A percentile compares a stretch with the other conserved stretches of the same genome.
Evolutionary conservation across 2,329 filamentous ascomycete species (phyloP).

Genomic region (Dothiorella sarmentorum): DNA sequence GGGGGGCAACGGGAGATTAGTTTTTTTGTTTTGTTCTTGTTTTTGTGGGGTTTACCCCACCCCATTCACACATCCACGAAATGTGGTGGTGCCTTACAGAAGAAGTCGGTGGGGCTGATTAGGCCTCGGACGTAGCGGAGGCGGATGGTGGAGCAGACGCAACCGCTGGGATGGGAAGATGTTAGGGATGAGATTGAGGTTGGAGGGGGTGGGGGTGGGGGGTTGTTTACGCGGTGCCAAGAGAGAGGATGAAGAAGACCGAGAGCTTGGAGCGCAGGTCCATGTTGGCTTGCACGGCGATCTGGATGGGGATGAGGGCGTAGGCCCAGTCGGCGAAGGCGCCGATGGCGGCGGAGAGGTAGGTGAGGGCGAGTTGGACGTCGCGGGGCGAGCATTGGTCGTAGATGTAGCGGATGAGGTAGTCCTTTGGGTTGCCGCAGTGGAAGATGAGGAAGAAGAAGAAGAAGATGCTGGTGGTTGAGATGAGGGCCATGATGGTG

Average conservation of each 20-base stretch:
- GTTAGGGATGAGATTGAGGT: not conserved
- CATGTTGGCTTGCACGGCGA: conserved; percentile 58
- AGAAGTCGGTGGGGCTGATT: conserved; percentile 42
- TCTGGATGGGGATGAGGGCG: conserved; percentile 37
- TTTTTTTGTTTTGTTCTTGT: too few relatives aligned
- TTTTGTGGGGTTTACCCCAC: too few relatives aligned
- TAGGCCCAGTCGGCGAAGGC: conserved; percentile 34
- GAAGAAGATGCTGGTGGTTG: conserved; percentile 38
- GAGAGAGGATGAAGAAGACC: conserved; percentile 51
- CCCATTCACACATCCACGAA: too few relatives aligned
- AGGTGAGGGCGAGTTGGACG: conserved; percentile 52
- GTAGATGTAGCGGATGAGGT: conserved; percentile 31
- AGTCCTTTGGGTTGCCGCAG: conserved; percentile 39
- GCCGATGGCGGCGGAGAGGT: conserved; percentile 34
- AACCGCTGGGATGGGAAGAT: conserved; percentile 41
- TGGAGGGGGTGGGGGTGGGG: too few relatives aligned
- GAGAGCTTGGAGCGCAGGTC: conserved; percentile 50
- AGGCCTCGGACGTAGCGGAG: conserved; percentile 46
- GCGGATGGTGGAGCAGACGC: conserved; percentile 53
- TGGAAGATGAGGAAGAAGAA: conserved; percentile 53
- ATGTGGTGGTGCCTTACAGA: conserved; percentile 39
- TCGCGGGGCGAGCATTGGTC: conserved; percentile 42
- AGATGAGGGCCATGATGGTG: conserved; percentile 25
- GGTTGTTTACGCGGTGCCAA: conserved; percentile 37
- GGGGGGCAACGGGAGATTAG: conserved; percentile 8